Evolutionary conservation across 1,139 yeast genomes (phyloP).

Genomic region (Blastobotrys elegans): DNA sequence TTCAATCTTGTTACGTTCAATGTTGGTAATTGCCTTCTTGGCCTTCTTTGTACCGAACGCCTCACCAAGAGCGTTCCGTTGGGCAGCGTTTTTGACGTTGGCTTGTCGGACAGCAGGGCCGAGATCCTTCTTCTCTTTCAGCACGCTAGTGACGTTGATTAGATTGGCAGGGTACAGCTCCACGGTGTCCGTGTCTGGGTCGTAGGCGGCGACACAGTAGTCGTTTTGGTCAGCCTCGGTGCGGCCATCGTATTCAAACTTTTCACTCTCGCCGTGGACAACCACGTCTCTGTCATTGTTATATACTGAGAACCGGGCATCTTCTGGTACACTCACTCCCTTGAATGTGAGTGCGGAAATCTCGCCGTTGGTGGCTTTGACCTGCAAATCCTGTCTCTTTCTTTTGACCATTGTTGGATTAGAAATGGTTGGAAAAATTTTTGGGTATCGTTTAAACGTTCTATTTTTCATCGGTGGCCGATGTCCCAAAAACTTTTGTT

Average conservation of each 20-base stretch:
- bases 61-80: constrained; percentile 83
- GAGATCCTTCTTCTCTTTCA: constrained; percentile 33
- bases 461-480: too few relatives aligned
- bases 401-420: constrained; percentile 12
- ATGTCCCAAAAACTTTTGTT: too few relatives aligned
- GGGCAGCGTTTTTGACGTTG: constrained; percentile 40
- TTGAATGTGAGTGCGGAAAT: constrained; percentile 54
- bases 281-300: constrained; percentile 46
- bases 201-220: constrained; percentile 66
- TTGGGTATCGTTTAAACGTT: too few relatives aligned
- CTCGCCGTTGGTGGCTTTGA: constrained; percentile 1
- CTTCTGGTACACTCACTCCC: constrained; percentile 60
- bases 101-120: constrained; percentile 53
- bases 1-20: constrained; percentile 81
- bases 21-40: constrained; percentile 77
- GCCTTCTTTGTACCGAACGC: constrained; percentile 98
- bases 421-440: too few relatives aligned
- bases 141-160: constrained; percentile 47
- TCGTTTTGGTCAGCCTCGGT: constrained; percentile 38
- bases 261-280: constrained; percentile 73
- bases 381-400: constrained; percentile 13
- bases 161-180: constrained; percentile 62
- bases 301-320: constrained; percentile 59
- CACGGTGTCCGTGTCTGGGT: constrained; percentile 52
- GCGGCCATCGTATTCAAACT: constrained; percentile 67